These are phyloP conservation scores for Epichloe glyceriae DNA, from an alignment of 2,329 filamentous ascomycete species.

Conservation along the genomic window DNA sequence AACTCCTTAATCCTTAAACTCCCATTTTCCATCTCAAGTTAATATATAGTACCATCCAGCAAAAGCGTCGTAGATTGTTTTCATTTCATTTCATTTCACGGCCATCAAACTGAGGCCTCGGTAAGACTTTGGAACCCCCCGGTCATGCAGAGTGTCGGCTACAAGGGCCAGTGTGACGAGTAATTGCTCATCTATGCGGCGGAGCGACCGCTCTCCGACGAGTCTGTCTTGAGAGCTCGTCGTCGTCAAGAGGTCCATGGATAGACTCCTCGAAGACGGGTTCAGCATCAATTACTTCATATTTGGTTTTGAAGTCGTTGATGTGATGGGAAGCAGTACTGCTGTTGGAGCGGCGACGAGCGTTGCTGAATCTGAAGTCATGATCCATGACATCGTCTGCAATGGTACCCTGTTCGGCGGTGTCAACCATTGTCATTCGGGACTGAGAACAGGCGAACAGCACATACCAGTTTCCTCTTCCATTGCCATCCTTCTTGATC, in stretches of 20 bases:
- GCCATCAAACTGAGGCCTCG: background rate
- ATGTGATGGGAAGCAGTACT: constrained; percentile 58
- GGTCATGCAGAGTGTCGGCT: constrained; percentile 9
- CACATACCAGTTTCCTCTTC: constrained; percentile 85
- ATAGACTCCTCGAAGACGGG: constrained; percentile 83
- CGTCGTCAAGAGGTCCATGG: constrained; percentile 54
- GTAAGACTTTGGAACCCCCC: background rate
- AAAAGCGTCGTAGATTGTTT: constrained; percentile 8
- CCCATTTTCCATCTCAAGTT: background rate
- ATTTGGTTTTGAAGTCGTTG: constrained; percentile 88
- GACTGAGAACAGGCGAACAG: background rate
- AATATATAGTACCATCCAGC: background rate
- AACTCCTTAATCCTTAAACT: constrained; percentile 5
- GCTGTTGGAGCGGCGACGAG: constrained; percentile 86
- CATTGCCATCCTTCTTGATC: constrained; percentile 91
- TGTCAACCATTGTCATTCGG: background rate
- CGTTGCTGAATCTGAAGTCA: constrained; percentile 70
- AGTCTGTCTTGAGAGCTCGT: constrained; percentile 44
- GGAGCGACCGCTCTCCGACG: constrained; percentile 47
- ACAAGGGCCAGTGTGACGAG: constrained; percentile 7
- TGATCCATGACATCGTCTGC: constrained; percentile 79
- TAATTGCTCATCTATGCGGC: constrained; percentile 23
- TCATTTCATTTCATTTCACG: constrained; percentile 13
- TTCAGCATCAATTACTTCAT: constrained; percentile 78
- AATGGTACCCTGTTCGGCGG: constrained; percentile 50